Evolutionary conservation across 2,329 filamentous ascomycete genomes (phyloP), one percentile per base, ranked within the genome.

Genomic region (Cladobotryum protrusum): DNA sequence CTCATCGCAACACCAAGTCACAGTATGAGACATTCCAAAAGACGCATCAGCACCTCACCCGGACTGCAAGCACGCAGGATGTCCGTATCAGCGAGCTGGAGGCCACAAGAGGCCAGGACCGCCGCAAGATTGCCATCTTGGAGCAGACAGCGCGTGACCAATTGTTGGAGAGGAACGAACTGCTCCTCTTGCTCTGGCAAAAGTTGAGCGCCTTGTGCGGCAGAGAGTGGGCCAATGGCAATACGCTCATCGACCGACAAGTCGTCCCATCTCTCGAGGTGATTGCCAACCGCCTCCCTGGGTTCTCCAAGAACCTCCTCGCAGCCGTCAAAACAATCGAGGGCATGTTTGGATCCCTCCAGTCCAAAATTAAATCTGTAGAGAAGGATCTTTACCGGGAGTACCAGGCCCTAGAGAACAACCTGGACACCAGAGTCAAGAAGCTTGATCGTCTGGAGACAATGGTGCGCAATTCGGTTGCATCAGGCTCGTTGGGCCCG

Each of bases 341-440:
- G 72, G 75, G 77, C 15, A 82, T 95, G 56, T 76, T 97, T 34
- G 78, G 80, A 15, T 81, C 82, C 8, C 95, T 96, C 73, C 86
- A 88, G 61, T 75, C 78, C 36, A 85, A 89, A 52, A 88, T 96
- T 63, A 87, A 88, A 61, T 75, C 77, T 6, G 84, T 96, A n/a
- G 93, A 99, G 67, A 84, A 87, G 44, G 88, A 95, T 53, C 72
- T 97, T n/a, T 86, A 85, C 72, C 88, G 89, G 55, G 91, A 97
- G 62, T 97, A 96, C 62, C 87, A 95, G 61, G 81, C 79, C 0
- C 76, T 99, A 1, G 90, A 96, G 66, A 83, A 83, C 58, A 87
- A 83, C 35, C 81, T 96, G 24, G 88, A 93, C 48, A 71, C 83
- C 20, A 84, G 90, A 14, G 79, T 85, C 52, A 93, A 95, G 72